Evolutionary conservation across 257 asterid genomes (phyloP), one percentile per base, ranked within the genome.

Genomic region (Solanum piurae): DNA sequence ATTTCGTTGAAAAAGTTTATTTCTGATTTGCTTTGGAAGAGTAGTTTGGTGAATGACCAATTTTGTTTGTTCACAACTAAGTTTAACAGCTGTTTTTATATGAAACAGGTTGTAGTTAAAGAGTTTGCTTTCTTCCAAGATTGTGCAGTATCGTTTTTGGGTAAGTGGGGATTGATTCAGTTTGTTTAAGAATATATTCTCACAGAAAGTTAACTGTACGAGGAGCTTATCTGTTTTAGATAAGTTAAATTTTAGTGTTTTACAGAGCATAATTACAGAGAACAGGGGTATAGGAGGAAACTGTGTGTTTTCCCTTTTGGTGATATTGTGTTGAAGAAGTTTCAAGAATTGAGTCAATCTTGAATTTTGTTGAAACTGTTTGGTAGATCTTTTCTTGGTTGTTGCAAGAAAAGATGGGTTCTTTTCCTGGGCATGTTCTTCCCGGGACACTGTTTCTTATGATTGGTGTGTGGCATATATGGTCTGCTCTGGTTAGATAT

Each of bases 391-490:
- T 25, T n/a, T 77, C 62, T 77, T 77, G 37, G 84, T 77, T 77
- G 84, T n/a, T 13, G 84, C 38, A 79, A 42, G 64, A 79, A 74
- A 55, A 88, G 74, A 96, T 97, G 99, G 99, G 99, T 75, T 97
- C 99, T 29, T 97, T 97, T 89, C 91, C 88, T 10, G 99, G 99
- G 88, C 99, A 97, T 94, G 92, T 94, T 84, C 89, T 97, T 88
- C 99, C 99, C 0, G 99, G 99, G 89, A 94, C 99, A 40, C 86
- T 97, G 74, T 97, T 97, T 94, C 91, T 94, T 72, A 83, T 94
- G 36, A 93, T 97, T 87, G 99, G 99, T 33, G 52, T 95, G 66
- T 97, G 99, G 99, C 99, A 97, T 74, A 89, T 89, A n/a, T 97
- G 98, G 99, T 91, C 95, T 86, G 89, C 98, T 18, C 42, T 97